Evolutionary conservation across 768 basidiomycete genomes (phyloP), one percentile per base, ranked within the genome.

Genomic region (Lactifluus hygrophoroides): DNA sequence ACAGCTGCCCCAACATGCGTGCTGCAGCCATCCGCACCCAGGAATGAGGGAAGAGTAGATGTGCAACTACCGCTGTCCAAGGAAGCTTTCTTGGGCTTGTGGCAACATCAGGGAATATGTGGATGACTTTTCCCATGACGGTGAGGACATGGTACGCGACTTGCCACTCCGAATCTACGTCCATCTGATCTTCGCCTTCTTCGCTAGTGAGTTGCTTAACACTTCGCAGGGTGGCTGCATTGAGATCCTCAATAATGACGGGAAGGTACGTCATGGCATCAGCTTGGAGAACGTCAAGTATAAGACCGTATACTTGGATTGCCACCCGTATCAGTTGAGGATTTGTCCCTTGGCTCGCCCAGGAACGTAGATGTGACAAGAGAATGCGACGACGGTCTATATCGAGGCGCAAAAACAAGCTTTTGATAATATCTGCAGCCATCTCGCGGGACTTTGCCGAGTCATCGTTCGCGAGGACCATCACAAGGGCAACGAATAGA

Each of bases 391-490:
- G 76, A 14, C 78, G 79, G 6, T 79, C 78, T 2, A 80, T 79
- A 34, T 87, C 82, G 27, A 96, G 73, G 10, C 88, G 80, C 16
- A 70, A 68, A 66, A 93, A 83, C 17, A 99, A 80, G 34, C 71
- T 77, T 71, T 91, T 88, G 73, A 95, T 79, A 45, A 97, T 77
- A 38, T 83, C 82, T 2, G 88, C 86, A 0, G 92, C 92, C 83
- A 90, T 88, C 69, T 88, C 89, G 27, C 93, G 80, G 68, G 93
- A 97, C 66, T 88, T 85, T 34, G 88, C 74, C 6, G 94, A 93
- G 38, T 90, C 87, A 69, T 99, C 96, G 68, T 98, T 99, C 28
- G 93, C 94, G 32, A 97, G 72, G 27, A 88, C 89, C 83, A 97
- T 88, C 40, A 95, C 90, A 25, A 98, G 79, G 0, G 89, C 85